Evolutionary conservation across 208 protist genomes (phyloP).

Genomic region (Trypanosoma brucei): DNA sequence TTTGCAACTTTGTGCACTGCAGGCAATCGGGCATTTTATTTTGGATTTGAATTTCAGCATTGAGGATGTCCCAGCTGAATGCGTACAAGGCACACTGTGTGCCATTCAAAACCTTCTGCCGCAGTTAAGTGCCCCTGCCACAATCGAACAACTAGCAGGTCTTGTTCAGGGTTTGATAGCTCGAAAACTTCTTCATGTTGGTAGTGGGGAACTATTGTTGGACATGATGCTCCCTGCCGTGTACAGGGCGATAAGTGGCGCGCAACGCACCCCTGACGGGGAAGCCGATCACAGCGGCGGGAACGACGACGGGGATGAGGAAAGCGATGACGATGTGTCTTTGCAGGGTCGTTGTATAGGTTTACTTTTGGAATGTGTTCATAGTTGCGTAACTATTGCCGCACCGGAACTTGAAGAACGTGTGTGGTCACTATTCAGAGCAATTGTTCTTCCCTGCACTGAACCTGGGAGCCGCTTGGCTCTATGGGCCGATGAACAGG

Average conservation of each 20-base stretch:
- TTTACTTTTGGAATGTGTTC: conserved; percentile 59
- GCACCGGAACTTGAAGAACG: conserved; percentile 12
- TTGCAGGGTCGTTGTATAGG: conserved; percentile 31
- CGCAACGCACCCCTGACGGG: conserved; percentile 5
- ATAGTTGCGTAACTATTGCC: conserved; percentile 27
- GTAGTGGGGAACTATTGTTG: conserved; percentile 43
- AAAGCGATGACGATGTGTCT: conserved; percentile 22
- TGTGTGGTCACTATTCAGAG: conserved; percentile 46
- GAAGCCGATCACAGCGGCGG: neutral
- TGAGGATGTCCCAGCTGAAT: conserved; percentile 39
- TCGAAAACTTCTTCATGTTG: conserved; percentile 22
- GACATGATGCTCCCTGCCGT: conserved; percentile 42
- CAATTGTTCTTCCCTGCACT: conserved; percentile 59
- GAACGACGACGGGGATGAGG: conserved; percentile 23
- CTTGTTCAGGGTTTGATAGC: conserved; percentile 57
- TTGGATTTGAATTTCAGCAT: conserved; percentile 48
- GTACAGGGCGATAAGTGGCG: conserved; percentile 25
- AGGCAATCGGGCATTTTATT: conserved; percentile 61
- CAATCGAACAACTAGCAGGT: conserved; percentile 40
- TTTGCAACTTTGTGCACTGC: conserved; percentile 49
- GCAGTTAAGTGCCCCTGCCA: conserved; percentile 29
- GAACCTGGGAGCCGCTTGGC: conserved; percentile 26
- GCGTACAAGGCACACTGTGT: conserved; percentile 39
- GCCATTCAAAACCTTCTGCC: conserved; percentile 48
- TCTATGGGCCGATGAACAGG: conserved; percentile 69